Percentiles rank a stretch among this genome's conserved stretches.
These are phyloP conservation scores for Middelhovenomyces tepae DNA, from an alignment of 805 yeast species.

Conservation along the genomic window DNA sequence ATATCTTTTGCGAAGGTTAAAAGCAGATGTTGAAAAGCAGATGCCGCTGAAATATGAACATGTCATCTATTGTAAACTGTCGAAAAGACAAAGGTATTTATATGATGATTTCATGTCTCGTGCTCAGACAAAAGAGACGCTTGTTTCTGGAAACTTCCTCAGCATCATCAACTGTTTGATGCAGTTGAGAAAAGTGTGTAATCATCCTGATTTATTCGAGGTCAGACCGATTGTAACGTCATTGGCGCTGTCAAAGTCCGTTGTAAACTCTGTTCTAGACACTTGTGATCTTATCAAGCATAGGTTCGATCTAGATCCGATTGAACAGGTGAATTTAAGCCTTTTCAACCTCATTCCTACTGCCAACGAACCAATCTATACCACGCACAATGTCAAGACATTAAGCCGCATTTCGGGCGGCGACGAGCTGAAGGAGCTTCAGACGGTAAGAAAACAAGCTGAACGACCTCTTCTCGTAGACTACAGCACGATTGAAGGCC, in stretches of 20 bases:
- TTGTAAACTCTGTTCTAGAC: slow-evolving; percentile 39
- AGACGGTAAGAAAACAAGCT: slow-evolving; percentile 2
- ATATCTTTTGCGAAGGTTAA: slow-evolving; percentile 78
- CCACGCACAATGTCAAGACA: slow-evolving; percentile 1
- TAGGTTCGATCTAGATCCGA: slow-evolving; percentile 15
- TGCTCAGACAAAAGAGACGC: slow-evolving; percentile 88
- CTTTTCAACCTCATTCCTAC: slow-evolving; percentile 56
- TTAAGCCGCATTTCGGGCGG: no score
- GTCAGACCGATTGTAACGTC: slow-evolving; percentile 93
- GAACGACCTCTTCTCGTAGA: slow-evolving; percentile 20
- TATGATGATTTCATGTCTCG: slow-evolving; percentile 97
- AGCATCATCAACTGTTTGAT: slow-evolving; percentile 94
- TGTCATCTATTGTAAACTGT: slow-evolving; percentile 80
- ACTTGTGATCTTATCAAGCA: slow-evolving; percentile 34
- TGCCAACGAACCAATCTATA: slow-evolving; percentile 32
- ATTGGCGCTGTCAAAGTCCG: slow-evolving; percentile 62
- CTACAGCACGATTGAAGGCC: slow-evolving; percentile 33
- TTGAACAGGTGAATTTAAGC: slow-evolving; percentile 36
- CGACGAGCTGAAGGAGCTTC: slow-evolving; percentile 3
- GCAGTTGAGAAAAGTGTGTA: slow-evolving; percentile 95
- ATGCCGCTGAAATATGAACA: slow-evolving; percentile 99
- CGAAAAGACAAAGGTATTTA: slow-evolving; percentile 82
- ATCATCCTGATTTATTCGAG: slow-evolving; percentile 93
- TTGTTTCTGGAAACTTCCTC: slow-evolving; percentile 88
- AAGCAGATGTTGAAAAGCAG: slow-evolving; percentile 95